A percentile compares a stretch with the other conserved stretches of the same genome.
Conservation (phyloP, 257 asterid genomes). For the Solanum tarijense region DNA sequence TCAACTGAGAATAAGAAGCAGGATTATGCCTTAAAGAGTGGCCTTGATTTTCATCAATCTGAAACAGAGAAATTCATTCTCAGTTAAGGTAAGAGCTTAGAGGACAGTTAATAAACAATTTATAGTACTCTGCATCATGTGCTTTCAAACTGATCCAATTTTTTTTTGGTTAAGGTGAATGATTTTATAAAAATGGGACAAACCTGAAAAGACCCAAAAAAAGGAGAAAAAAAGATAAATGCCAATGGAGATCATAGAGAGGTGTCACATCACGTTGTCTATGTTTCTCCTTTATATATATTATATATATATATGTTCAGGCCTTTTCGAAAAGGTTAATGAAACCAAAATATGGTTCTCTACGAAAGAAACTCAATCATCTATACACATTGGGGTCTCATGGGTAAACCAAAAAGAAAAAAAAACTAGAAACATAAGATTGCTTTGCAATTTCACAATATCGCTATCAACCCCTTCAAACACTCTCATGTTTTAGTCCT, state of each 20-base stretch:
- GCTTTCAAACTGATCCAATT: background rate
- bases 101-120: background rate
- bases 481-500: background rate
- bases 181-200: background rate
- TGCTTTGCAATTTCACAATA: background rate
- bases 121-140: background rate
- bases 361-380: background rate
- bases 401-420: background rate
- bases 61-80: conserved; percentile 18
- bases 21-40: conserved; percentile 39
- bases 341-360: background rate
- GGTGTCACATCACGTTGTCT: background rate
- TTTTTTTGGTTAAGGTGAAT: background rate
- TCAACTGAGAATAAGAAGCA: conserved; percentile 38
- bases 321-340: no score
- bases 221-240: background rate
- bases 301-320: no score
- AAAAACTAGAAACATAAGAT: background rate
- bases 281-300: no score
- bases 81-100: conserved; percentile 1
- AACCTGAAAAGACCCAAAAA: background rate
- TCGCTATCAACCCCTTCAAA: background rate
- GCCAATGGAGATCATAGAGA: background rate
- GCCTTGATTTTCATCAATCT: conserved; percentile 56
- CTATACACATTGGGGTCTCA: background rate